Percentiles rank a stretch among this genome's conserved stretches.
phyloP scores from a whole-genome alignment of 2,329 filamentous ascomycete genomes.

The Colletotrichum theobromicola region DNA sequence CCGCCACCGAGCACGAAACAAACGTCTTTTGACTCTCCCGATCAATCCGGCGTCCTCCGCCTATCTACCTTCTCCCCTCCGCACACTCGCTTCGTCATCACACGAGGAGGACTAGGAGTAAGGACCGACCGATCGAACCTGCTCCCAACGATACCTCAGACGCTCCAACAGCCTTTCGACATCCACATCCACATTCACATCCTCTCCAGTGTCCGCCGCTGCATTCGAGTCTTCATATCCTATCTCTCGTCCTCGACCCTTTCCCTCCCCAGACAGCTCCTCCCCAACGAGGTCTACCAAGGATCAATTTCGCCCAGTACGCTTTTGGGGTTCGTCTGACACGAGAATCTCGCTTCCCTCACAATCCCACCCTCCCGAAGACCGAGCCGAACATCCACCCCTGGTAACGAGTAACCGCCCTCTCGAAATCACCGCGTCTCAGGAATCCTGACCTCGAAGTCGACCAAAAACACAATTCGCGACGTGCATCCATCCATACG shows the following conservation, averaged over 20 bases:
- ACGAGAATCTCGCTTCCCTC: conserved; percentile 13
- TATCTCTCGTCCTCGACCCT: not conserved
- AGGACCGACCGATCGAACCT: not conserved
- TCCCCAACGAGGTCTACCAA: not conserved
- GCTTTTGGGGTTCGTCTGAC: not conserved
- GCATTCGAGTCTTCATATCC: not conserved
- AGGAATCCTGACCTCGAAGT: not conserved
- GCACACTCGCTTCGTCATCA: conserved; percentile 7
- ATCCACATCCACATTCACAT: not conserved
- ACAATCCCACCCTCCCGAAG: not conserved
- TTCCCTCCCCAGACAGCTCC: not conserved
- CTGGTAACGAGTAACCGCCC: not conserved
- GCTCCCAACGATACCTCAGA: not conserved
- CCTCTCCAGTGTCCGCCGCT: not conserved
- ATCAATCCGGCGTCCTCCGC: not conserved
- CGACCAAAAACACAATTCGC: not conserved
- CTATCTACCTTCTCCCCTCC: not conserved
- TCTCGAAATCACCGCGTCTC: not conserved
- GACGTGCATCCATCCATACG: not conserved
- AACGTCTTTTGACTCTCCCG: not conserved
- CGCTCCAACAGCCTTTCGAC: not conserved
- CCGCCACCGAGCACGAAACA: not conserved
- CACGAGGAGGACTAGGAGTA: not conserved
- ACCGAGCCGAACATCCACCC: not conserved
- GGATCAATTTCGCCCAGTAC: not conserved